These are phyloP conservation scores for Discostella stelligeroides DNA, from an alignment of 108 stramenopile genomes.

Conservation along the genomic window DNA sequence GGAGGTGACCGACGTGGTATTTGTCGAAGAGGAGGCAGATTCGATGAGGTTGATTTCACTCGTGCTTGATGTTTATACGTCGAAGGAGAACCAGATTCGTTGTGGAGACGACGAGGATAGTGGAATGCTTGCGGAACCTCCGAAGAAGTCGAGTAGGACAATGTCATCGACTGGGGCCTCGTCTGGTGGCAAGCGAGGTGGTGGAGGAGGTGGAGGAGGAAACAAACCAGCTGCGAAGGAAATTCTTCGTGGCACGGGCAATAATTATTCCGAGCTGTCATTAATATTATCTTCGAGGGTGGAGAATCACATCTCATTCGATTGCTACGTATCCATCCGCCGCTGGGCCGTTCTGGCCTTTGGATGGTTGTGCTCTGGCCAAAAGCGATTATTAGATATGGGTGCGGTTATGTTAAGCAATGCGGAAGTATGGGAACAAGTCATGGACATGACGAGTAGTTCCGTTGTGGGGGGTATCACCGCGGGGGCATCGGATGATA, in stretches of 20 bases:
- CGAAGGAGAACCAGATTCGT: no score
- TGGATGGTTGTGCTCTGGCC: constrained; percentile 48
- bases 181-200: background rate
- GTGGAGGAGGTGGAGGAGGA: background rate
- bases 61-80: background rate
- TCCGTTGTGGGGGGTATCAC: no score
- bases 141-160: constrained; percentile 22
- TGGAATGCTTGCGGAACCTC: background rate
- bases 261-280: constrained; percentile 21
- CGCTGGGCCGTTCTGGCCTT: constrained; percentile 48
- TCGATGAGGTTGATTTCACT: constrained; percentile 6
- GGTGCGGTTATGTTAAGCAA: constrained; percentile 24
- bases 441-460: constrained; percentile 21
- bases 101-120: background rate
- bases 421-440: constrained; percentile 29
- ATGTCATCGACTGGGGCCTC: background rate
- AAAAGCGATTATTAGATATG: constrained; percentile 36
- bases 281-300: constrained; percentile 21
- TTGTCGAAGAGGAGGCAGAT: constrained; percentile 18
- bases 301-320: constrained; percentile 45
- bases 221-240: background rate
- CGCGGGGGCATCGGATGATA: no score
- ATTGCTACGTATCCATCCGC: constrained; percentile 46
- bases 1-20: constrained; percentile 19
- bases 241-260: background rate